Base-by-base conservation (phyloP, 495 filamentous ascomycete species). In the Penicillium pancosmium region DNA sequence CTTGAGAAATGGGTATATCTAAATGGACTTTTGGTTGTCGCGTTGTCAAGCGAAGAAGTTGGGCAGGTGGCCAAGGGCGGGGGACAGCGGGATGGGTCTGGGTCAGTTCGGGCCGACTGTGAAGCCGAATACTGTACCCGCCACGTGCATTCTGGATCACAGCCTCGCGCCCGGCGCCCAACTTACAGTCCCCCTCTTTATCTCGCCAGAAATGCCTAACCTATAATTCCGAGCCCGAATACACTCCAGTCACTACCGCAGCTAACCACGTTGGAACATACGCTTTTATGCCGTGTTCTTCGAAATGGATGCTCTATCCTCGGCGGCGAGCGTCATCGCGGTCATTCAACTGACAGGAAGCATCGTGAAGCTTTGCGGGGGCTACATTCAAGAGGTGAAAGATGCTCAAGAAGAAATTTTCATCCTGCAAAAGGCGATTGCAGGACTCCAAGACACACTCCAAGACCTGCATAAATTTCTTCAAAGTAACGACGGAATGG, bases 301-400 rank as follows among this genome's bases (percentile, higher is more conserved):
- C 50, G 5, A 50, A 57, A 68, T 68, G 65, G 59, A 66, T 61
- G 51, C 23, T 34, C 16, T 68, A 40, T 65, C 60, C 12, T 54
- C 51, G 36, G 57, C 52, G 34, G 43, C 54, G 23, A 68, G 66
- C 57, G 66, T 65, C 56, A 60, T 68, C 54, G 63, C 68, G 52
- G 52, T 68, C 48, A 62, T 72, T 55, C 67, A 72, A 59, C 53
- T 68, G 19, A 62, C 67, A 16, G 63, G 59, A 58, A 66, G 51
- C 54, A 38, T 72, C 34, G 62, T 63, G 61, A 62, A 68, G 52
- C 41, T 70, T 65, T 72, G 67, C 40, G 63, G 69, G 31, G 65
- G 65, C 38, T 72, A 70, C 52, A 72, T 72, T 51, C 49, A 59
- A 50, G 51, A 66, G 47, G 67, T 67, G 46, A 67, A 67, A 54